Conservation (phyloP, 495 filamentous ascomycete genomes). For the Xanthoparmelia taractica region DNA sequence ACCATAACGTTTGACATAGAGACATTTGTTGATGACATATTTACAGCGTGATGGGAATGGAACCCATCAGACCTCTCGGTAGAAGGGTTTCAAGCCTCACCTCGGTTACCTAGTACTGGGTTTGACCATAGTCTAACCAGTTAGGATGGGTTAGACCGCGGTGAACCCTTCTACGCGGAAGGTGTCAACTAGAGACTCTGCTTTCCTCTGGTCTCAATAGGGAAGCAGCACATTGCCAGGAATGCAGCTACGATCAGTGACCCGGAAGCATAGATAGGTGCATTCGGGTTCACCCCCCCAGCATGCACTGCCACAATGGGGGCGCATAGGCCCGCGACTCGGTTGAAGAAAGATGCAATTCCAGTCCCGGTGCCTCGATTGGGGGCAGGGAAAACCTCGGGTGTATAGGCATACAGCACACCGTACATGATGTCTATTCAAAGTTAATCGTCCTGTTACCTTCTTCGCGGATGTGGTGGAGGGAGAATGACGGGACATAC, state of each 20-base stretch:
- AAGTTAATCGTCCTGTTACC: background rate
- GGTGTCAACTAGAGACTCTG: conserved; percentile 35
- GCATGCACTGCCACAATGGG: conserved; percentile 51
- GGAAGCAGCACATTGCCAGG: conserved; percentile 44
- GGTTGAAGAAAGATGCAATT: conserved; percentile 50
- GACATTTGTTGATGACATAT: too few species aligned
- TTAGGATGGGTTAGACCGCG: too few species aligned
- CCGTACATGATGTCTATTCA: conserved; percentile 51
- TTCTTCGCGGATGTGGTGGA: background rate
- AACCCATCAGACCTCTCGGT: background rate
- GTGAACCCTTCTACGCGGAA: too few species aligned
- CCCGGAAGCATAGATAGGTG: conserved; percentile 48
- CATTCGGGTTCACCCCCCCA: conserved; percentile 34
- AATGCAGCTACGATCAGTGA: conserved; percentile 45
- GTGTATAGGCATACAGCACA: conserved; percentile 54
- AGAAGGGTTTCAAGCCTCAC: too few species aligned
- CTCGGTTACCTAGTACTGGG: too few species aligned
- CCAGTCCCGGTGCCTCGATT: conserved; percentile 53
- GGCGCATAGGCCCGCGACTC: conserved; percentile 50
- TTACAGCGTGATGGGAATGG: too few species aligned
- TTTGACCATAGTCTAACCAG: too few species aligned
- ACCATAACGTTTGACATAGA: background rate
- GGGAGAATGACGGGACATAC: conserved; percentile 8
- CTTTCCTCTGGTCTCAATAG: conserved; percentile 48
- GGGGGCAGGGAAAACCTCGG: conserved; percentile 53